phyloP scores from a whole-genome alignment of 73 alveolate species.

The Tetrahymena elliotti region DNA sequence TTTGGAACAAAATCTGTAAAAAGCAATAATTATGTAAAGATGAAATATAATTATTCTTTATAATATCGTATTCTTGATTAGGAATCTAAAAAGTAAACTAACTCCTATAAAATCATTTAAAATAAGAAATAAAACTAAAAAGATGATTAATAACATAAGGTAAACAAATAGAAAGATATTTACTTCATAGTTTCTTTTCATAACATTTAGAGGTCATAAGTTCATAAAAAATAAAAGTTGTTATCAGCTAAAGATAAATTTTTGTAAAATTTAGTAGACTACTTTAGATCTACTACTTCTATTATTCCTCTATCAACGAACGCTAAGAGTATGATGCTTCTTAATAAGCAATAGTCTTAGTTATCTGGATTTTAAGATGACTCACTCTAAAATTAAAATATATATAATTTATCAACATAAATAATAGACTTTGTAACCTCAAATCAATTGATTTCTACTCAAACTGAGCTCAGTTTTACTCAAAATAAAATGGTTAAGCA shows the following conservation, averaged over 20 bases:
- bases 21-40: background rate
- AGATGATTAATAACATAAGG: background rate
- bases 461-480: background rate
- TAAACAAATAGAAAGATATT: background rate
- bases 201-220: background rate
- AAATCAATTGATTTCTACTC: background rate
- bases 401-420: background rate
- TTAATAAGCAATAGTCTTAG: background rate
- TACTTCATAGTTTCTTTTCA: background rate
- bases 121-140: background rate
- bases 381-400: background rate
- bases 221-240: background rate
- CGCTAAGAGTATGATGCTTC: background rate
- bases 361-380: background rate
- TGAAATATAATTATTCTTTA: background rate
- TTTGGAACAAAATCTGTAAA: background rate
- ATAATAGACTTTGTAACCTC: background rate
- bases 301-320: background rate
- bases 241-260: background rate
- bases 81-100: background rate
- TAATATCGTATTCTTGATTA: background rate
- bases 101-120: background rate
- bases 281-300: background rate
- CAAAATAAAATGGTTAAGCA: background rate
- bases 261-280: background rate